Evolutionary conservation across 495 filamentous ascomycete species (phyloP).

Genomic region (Xeromyces bisporus): DNA sequence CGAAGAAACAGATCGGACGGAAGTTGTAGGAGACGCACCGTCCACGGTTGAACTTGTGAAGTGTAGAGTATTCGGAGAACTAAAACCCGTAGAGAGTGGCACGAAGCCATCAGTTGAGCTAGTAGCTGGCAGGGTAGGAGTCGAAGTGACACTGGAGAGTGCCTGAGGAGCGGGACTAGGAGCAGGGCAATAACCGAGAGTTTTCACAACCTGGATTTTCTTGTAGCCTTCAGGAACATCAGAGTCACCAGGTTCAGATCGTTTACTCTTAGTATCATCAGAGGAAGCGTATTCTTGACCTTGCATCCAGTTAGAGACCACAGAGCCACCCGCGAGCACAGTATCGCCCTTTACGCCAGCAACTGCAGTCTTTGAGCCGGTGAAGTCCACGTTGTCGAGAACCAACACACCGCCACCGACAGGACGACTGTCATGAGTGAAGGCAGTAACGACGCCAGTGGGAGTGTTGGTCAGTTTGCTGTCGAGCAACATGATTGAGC

Average conservation of each 20-base stretch:
- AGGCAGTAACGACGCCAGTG: slow-evolving; percentile 48
- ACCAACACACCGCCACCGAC: slow-evolving; percentile 51
- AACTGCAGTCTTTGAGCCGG: slow-evolving; percentile 27
- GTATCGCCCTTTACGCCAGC: slow-evolving; percentile 24
- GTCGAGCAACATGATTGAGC: slow-evolving; percentile 56
- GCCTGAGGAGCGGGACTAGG: neutral
- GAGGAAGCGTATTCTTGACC: slow-evolving; percentile 37
- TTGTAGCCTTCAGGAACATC: neutral
- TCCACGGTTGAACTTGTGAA: too few species aligned
- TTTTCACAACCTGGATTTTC: neutral
- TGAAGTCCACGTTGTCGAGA: slow-evolving; percentile 62
- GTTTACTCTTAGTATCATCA: neutral
- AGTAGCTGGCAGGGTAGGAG: neutral
- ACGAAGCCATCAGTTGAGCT: neutral
- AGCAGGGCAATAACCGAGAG: neutral
- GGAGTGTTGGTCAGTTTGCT: slow-evolving; percentile 45
- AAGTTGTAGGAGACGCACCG: too few species aligned
- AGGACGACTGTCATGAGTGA: slow-evolving; percentile 27
- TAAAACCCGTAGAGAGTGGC: neutral
- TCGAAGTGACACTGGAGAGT: neutral
- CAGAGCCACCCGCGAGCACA: slow-evolving; percentile 46
- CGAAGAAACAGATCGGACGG: neutral
- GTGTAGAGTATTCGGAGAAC: too few species aligned
- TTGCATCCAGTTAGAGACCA: slow-evolving; percentile 48
- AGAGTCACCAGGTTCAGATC: neutral